Evolutionary conservation across 768 basidiomycete species (phyloP).

Genomic region (Termitomyces sp.): DNA sequence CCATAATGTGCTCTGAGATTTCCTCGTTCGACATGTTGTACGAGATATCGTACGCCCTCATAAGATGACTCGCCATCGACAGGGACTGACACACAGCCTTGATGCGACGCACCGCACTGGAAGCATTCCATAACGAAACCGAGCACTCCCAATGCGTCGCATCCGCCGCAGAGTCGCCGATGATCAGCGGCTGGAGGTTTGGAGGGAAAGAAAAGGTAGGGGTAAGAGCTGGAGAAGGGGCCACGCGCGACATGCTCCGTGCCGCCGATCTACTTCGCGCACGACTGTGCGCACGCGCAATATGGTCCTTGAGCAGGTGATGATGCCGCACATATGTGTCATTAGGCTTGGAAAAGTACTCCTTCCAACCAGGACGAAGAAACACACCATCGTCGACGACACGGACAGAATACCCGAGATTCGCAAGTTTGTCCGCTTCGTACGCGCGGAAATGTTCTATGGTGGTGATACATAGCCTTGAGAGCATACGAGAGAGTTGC

Average conservation of each 20-base stretch:
- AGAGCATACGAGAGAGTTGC: constrained; percentile 61
- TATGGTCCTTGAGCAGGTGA: constrained; percentile 20
- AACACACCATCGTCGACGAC: constrained; percentile 67
- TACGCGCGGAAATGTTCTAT: constrained; percentile 61
- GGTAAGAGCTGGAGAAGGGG: constrained; percentile 18
- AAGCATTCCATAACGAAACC: constrained; percentile 57
- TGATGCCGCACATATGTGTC: constrained; percentile 21
- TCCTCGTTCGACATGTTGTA: constrained; percentile 58
- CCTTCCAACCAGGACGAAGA: constrained; percentile 56
- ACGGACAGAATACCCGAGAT: constrained; percentile 43
- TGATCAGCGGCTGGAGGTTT: constrained; percentile 62
- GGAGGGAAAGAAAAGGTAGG: constrained; percentile 19
- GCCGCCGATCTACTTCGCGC: constrained; percentile 16
- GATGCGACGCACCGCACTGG: constrained; percentile 57
- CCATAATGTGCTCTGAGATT: constrained; percentile 61
- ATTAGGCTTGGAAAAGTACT: constrained; percentile 31
- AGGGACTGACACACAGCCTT: constrained; percentile 74
- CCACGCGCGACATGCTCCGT: constrained; percentile 9
- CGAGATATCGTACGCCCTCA: constrained; percentile 69
- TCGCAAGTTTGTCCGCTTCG: constrained; percentile 50
- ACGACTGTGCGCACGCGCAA: constrained; percentile 17
- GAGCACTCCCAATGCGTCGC: constrained; percentile 57
- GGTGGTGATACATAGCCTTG: constrained; percentile 43
- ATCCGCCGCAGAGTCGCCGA: constrained; percentile 67
- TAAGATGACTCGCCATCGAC: constrained; percentile 49